Percentiles rank a stretch among this genome's conserved stretches.
Conservation (phyloP, 257 asterid genomes). For the Leonotis leonurus region DNA sequence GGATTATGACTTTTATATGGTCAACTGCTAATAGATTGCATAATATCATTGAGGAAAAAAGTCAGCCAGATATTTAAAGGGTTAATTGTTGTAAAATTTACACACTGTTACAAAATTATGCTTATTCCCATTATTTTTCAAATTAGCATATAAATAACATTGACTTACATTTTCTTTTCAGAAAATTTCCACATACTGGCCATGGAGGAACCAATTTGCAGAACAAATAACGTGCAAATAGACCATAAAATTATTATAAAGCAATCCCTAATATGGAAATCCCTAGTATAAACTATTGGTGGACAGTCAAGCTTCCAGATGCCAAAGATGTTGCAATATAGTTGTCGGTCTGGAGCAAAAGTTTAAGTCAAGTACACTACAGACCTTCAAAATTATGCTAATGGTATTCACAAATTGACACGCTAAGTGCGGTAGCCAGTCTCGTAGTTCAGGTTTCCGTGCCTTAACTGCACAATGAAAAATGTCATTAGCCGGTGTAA, state of each 20-base stretch:
- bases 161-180: too few species aligned
- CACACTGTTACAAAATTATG: too few species aligned
- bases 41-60: conserved; percentile 11
- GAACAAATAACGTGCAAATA: too few species aligned
- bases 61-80: conserved; percentile 15
- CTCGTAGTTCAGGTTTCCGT: conserved; percentile 20
- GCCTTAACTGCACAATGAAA: conserved; percentile 31
- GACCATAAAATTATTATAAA: too few species aligned
- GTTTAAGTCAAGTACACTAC: conserved; percentile 1
- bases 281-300: too few species aligned
- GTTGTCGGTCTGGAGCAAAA: neutral
- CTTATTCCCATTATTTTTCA: too few species aligned
- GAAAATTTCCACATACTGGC: too few species aligned
- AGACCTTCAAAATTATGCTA: conserved; percentile 6
- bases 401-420: conserved; percentile 8
- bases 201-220: too few species aligned
- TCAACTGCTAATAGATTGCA: conserved; percentile 15
- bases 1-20: neutral
- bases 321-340: conserved; percentile 1
- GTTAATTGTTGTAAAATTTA: too few species aligned
- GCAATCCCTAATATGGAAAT: too few species aligned
- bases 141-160: too few species aligned
- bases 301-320: neutral
- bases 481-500: neutral
- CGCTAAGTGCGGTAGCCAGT: conserved; percentile 14